phyloP scores from a whole-genome alignment of 2,329 filamentous ascomycete genomes.

The Neofusicoccum umdonicola region DNA sequence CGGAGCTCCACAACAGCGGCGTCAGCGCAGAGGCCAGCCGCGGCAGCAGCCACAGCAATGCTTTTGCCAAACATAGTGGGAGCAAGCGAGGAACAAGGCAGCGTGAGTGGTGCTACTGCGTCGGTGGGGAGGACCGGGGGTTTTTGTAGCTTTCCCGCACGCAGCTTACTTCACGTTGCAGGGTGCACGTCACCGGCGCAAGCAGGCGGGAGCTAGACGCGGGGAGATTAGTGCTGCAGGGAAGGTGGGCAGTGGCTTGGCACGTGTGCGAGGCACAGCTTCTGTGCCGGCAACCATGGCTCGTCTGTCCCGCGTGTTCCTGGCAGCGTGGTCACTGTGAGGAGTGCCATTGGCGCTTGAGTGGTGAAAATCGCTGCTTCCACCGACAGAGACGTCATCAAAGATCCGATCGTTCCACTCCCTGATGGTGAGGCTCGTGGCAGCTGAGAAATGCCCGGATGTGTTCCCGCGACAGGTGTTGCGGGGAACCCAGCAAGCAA shows the following conservation, averaged over 20 bases:
- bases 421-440: not conserved
- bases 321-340: not conserved
- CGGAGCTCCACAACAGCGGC: constrained; percentile 2
- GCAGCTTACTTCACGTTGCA: not conserved
- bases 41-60: not conserved
- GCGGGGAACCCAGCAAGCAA: not conserved
- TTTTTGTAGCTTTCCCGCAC: not conserved
- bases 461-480: not conserved
- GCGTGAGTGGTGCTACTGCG: no score
- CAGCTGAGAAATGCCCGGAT: no score
- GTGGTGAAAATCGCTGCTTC: not conserved
- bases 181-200: not conserved
- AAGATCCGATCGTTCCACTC: no score
- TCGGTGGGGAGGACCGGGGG: not conserved
- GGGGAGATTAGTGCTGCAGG: not conserved
- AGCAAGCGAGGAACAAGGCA: not conserved
- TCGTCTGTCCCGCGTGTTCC: not conserved
- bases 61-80: not conserved
- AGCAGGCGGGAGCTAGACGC: not conserved
- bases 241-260: not conserved
- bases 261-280: not conserved
- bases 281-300: not conserved
- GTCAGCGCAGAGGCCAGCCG: constrained; percentile 5
- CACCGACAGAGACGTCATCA: no score
- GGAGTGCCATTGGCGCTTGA: not conserved